Evolutionary conservation across 495 filamentous ascomycete species (phyloP), one percentile per base, ranked within the genome.

Genomic region (Penicillium chermesinum): DNA sequence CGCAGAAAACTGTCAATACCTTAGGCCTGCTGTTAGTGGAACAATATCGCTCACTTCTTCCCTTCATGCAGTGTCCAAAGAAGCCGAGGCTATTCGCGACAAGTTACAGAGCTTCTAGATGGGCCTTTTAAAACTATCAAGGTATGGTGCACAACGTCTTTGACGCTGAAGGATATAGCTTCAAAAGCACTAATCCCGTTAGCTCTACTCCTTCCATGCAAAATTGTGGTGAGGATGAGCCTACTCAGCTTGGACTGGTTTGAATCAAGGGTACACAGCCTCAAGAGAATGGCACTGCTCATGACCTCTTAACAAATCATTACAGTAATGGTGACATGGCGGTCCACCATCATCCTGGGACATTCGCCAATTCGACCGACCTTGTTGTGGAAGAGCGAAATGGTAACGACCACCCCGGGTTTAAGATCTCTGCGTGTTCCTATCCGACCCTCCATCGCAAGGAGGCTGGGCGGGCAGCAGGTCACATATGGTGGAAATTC

Each of bases 231-330:
- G 25, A 30, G 25, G 25, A 30, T 30, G 25, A 30, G 25, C 25
- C 25, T 30, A 10, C 4, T 30, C 25, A 5, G 25, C 25, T 30
- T 30, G 5, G 10, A 10, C 25, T 4, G 5, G 4, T 30, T 30
- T 30, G 25, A 10, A 30, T 30, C 10, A 30, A 30, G 25, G 25
- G 25, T 5, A 30, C 10, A 10, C 25, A 30, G 25, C 25, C 10
- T 30, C 25, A 30, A 30, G 25, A 30, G 25, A 30, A 30, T 30
- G 25, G 25, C 25, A 30, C 25, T 30, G 25, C 25, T 30, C 25
- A 43, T 43, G 10, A 43, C 18, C 15, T 43, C 40, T 30, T 43
- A 22, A 16, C 22, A 21, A 20, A 43, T 27, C 9, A 43, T 22
- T 17, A 43, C 25, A 32, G 25, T 22, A 13, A 25, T 43, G 22